These are phyloP conservation scores for Excoecaria agallocha DNA, from an alignment of 345 rosid genomes.

Conservation along the genomic window DNA sequence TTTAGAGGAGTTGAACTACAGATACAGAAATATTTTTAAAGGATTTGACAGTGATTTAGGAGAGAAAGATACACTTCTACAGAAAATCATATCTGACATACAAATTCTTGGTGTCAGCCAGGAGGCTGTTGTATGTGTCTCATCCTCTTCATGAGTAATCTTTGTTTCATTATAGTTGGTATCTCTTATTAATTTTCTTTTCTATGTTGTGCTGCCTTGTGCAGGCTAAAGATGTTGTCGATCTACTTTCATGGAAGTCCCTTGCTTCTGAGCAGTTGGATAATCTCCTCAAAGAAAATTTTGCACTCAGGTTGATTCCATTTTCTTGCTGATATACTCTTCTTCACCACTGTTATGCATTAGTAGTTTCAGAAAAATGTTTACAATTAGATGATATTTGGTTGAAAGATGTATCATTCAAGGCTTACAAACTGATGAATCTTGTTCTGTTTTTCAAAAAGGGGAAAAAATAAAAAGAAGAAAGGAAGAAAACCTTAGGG, in stretches of 20 bases:
- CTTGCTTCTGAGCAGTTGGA: slow-evolving; percentile 46
- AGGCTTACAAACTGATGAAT: background rate
- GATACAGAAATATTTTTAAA: slow-evolving; percentile 64
- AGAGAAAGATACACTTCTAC: slow-evolving; percentile 47
- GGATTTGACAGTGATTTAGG: slow-evolving; percentile 64
- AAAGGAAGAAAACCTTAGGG: background rate
- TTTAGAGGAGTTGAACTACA: slow-evolving; percentile 75
- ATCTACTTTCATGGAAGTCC: slow-evolving; percentile 72
- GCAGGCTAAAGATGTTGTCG: slow-evolving; percentile 64
- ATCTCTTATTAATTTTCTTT: slow-evolving; percentile 3
- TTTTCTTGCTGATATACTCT: slow-evolving; percentile 8
- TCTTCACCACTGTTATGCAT: background rate
- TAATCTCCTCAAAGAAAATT: slow-evolving; percentile 43
- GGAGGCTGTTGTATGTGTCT: slow-evolving; percentile 46
- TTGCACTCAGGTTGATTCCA: slow-evolving; percentile 50
- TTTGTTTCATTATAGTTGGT: background rate
- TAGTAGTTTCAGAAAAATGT: background rate
- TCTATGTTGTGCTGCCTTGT: slow-evolving; percentile 8
- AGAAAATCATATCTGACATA: slow-evolving; percentile 53
- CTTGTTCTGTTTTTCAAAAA: background rate
- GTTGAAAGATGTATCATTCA: background rate
- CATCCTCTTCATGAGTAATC: background rate
- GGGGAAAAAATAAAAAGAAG: background rate
- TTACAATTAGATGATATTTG: background rate
- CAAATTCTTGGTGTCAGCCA: slow-evolving; percentile 44